Evolutionary conservation across 148 eudicot species (phyloP).

Genomic region (Beta vulgaris): DNA sequence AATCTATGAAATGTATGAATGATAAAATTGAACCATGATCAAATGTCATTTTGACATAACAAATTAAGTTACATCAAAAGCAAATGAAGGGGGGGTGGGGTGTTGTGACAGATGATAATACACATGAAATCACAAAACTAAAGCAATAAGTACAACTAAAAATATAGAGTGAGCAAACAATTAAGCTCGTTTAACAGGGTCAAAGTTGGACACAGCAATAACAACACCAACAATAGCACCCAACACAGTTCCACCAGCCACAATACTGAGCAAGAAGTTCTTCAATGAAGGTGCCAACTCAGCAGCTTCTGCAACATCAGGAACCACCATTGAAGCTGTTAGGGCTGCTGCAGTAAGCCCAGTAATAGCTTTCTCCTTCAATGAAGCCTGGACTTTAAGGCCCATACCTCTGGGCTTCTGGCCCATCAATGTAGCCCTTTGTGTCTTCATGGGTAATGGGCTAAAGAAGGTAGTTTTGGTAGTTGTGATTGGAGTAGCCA

Average conservation of each 20-base stretch:
- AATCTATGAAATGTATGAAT: too few relatives aligned
- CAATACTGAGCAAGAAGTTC: slow-evolving; percentile 57
- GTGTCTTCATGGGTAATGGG: slow-evolving; percentile 34
- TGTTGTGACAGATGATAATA: too few relatives aligned
- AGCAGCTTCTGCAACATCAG: slow-evolving; percentile 56
- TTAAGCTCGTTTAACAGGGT: slow-evolving; percentile 54
- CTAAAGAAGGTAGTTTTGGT: slow-evolving; percentile 37
- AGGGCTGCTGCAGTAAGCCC: slow-evolving; percentile 45
- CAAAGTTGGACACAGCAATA: slow-evolving; percentile 59
- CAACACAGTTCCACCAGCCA: slow-evolving; percentile 56
- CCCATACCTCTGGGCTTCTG: slow-evolving; percentile 17
- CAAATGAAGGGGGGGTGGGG: neutral
- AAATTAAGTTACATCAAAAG: neutral
- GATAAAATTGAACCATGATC: neutral
- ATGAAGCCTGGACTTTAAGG: slow-evolving; percentile 36
- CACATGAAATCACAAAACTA: too few relatives aligned
- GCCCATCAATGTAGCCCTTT: slow-evolving; percentile 13
- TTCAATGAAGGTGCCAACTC: slow-evolving; percentile 46
- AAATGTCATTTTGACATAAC: neutral
- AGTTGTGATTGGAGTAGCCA: slow-evolving; percentile 41
- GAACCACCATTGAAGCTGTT: slow-evolving; percentile 51
- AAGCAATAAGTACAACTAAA: too few relatives aligned
- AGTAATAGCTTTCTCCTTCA: slow-evolving; percentile 50
- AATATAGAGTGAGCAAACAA: too few relatives aligned
- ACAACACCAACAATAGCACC: slow-evolving; percentile 46